These are phyloP conservation scores for Aspergillus awamori DNA, from an alignment of 2,329 filamentous ascomycete genomes.

Conservation along the genomic window DNA sequence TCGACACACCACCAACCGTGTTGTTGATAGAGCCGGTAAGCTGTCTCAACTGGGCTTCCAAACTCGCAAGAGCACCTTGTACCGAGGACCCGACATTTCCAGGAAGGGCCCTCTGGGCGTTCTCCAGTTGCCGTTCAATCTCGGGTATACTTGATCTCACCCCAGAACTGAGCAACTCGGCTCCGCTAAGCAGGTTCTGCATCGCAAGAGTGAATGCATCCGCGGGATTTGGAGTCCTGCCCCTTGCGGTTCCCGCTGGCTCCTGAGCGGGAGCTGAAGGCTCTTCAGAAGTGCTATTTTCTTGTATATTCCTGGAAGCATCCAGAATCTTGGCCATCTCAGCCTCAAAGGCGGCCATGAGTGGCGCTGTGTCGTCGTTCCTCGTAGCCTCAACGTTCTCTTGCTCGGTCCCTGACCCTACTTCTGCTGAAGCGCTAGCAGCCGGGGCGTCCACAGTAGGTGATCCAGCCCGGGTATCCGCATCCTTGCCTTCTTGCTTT, in stretches of 20 bases:
- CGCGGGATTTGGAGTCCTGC: slow-evolving; percentile 26
- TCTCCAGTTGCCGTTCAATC: slow-evolving; percentile 40
- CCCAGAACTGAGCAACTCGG: slow-evolving; percentile 41
- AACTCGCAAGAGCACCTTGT: slow-evolving; percentile 36
- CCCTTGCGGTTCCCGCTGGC: slow-evolving; percentile 15
- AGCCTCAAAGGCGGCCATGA: slow-evolving; percentile 44
- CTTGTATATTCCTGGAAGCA: slow-evolving; percentile 18
- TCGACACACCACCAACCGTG: slow-evolving; percentile 38
- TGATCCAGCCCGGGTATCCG: slow-evolving; percentile 3
- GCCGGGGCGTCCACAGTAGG: slow-evolving; percentile 1
- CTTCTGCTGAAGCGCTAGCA: slow-evolving; percentile 7
- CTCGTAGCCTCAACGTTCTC: slow-evolving; percentile 17
- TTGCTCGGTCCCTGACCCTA: slow-evolving; percentile 12
- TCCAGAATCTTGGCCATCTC: slow-evolving; percentile 42
- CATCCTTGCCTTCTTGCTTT: slow-evolving; percentile 7
- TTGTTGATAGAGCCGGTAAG: slow-evolving; percentile 42
- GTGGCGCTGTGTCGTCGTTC: slow-evolving; percentile 30
- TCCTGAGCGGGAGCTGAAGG: slow-evolving; percentile 15
- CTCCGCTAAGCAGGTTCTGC: slow-evolving; percentile 37
- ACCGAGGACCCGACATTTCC: slow-evolving; percentile 41
- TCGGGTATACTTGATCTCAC: slow-evolving; percentile 41
- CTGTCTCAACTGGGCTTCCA: slow-evolving; percentile 43
- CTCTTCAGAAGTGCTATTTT: slow-evolving; percentile 16
- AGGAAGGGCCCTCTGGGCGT: slow-evolving; percentile 40
- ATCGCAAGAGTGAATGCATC: slow-evolving; percentile 40